Evolutionary conservation across 2,329 filamentous ascomycete species (phyloP), one percentile per base, ranked within the genome.

Genomic region (Harringtonia lauricola): DNA sequence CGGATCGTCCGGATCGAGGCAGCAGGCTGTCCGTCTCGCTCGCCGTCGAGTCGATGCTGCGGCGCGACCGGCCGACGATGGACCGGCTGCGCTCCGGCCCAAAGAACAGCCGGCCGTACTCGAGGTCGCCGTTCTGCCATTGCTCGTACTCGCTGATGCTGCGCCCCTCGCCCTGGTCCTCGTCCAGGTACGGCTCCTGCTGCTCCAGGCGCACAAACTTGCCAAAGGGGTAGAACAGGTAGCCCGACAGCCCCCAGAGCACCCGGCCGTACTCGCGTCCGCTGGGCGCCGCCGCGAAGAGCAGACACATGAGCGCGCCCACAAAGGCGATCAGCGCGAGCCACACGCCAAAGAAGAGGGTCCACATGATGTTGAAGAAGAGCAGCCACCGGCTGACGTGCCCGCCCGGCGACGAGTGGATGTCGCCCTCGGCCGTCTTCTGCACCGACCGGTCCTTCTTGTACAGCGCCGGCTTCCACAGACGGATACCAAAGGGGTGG

Each of bases 81-180:
- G 88, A 94, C 42, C 85, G 78, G 53, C 74, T 81, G 47, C 76
- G 67, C 43, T 79, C 78, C 3, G 92, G 92, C 0, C 92, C 94
- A 60, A 98, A 98, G 68, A 98, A 96, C 3, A 98, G 74, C 29
- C 90, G 78, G 3, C 92, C 92, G 60, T 96, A 88, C 62, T 98
- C 92, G 29, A 98, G 75, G 57, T 98, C 92, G 41, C 92, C 92
- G 58, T 81, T 95, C 65, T 98, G 92, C 92, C 92, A 98, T 64
- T 95, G 88, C 62, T 98, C 92, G 59, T 98, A 98, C 66, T 98
- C 92, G 55, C 86, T 94, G 57, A 98, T 95, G 65, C 89, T 96
- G 57, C 92, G 80, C 18, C 92, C 92, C 64, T 98, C 92, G 34
- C 90, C 89, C 57, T 92, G 80, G 56, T 98, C 92, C 64, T 98